phyloP scores from a whole-genome alignment of 495 filamentous ascomycete genomes.

The Hyaloscypha finlandica region DNA sequence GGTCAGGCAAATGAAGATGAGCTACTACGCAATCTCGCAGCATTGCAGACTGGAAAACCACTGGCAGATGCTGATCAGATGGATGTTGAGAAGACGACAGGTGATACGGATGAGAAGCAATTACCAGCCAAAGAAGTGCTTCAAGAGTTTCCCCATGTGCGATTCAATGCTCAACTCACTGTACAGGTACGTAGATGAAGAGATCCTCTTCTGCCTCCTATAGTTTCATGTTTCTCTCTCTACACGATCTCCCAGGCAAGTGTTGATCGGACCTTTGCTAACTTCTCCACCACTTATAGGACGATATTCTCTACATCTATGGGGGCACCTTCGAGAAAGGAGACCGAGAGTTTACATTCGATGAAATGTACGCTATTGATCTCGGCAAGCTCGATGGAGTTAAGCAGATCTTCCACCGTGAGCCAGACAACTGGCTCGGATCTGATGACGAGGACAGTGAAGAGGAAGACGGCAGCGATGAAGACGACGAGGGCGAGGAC shows the following conservation, averaged over 20 bases:
- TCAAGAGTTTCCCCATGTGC: conserved; percentile 79
- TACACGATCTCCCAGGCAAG: background rate
- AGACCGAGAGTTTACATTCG: conserved; percentile 88
- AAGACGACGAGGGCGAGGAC: conserved; percentile 68
- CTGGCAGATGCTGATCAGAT: conserved; percentile 58
- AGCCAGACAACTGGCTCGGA: conserved; percentile 82
- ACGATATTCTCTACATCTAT: conserved; percentile 89
- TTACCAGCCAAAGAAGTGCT: conserved; percentile 53
- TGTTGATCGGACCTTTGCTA: background rate
- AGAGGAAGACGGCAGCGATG: conserved; percentile 67
- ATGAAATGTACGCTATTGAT: conserved; percentile 90
- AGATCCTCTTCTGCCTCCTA: too few species aligned
- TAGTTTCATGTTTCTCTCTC: too few species aligned
- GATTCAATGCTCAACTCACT: conserved; percentile 87
- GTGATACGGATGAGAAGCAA: conserved; percentile 50
- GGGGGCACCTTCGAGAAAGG: conserved; percentile 94
- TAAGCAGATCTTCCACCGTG: conserved; percentile 80
- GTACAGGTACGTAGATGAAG: conserved; percentile 54
- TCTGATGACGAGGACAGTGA: conserved; percentile 70
- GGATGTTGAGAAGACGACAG: conserved; percentile 49
- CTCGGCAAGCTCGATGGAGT: conserved; percentile 90
- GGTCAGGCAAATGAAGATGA: conserved; percentile 89
- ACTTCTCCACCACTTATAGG: conserved; percentile 31
- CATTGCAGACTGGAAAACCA: conserved; percentile 69
- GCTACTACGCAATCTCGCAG: conserved; percentile 77